A percentile compares a stretch with the other conserved stretches of the same genome.
These are phyloP conservation scores for Anthracocystis walkeri DNA, from an alignment of 1,284 basidiomycete genomes.

Conservation along the genomic window DNA sequence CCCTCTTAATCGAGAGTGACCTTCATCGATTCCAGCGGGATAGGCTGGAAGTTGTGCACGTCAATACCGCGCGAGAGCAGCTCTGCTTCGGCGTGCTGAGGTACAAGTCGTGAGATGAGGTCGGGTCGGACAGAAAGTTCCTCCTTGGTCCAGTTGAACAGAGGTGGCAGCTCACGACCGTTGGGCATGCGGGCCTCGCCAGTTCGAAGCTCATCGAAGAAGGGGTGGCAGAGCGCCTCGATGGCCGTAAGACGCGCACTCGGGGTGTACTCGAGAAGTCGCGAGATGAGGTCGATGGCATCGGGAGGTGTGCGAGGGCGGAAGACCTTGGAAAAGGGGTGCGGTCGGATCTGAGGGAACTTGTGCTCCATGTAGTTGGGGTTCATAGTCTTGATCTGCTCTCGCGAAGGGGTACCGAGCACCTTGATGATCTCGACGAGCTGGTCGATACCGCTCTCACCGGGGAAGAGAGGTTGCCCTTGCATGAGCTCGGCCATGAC, in stretches of 20 bases:
- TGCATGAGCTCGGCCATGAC: slow-evolving; percentile 99
- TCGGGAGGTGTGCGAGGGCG: slow-evolving; percentile 94
- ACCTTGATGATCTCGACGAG: slow-evolving; percentile 99
- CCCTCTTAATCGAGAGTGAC: slow-evolving; percentile 66
- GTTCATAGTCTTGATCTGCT: slow-evolving; percentile 99
- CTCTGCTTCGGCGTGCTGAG: slow-evolving; percentile 87
- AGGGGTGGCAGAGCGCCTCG: slow-evolving; percentile 85
- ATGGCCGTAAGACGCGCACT: slow-evolving; percentile 89
- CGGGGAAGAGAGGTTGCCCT: slow-evolving; percentile 97
- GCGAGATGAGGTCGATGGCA: slow-evolving; percentile 94
- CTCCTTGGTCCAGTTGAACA: slow-evolving; percentile 97
- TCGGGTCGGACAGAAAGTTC: slow-evolving; percentile 97
- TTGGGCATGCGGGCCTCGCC: slow-evolving; percentile 90
- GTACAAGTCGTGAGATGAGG: slow-evolving; percentile 89
- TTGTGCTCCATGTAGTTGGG: slow-evolving; percentile 99
- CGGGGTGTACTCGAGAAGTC: slow-evolving; percentile 96
- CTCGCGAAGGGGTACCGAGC: slow-evolving; percentile 94
- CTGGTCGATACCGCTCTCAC: slow-evolving; percentile 99
- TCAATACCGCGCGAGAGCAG: slow-evolving; percentile 86
- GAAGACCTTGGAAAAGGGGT: slow-evolving; percentile 82
- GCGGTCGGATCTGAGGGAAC: slow-evolving; percentile 98
- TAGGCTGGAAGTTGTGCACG: slow-evolving; percentile 81
- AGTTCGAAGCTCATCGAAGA: slow-evolving; percentile 93
- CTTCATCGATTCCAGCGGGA: slow-evolving; percentile 68
- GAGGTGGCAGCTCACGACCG: slow-evolving; percentile 90